Base-by-base conservation (phyloP, 768 basidiomycete species). In the Auriculariales sp. region DNA sequence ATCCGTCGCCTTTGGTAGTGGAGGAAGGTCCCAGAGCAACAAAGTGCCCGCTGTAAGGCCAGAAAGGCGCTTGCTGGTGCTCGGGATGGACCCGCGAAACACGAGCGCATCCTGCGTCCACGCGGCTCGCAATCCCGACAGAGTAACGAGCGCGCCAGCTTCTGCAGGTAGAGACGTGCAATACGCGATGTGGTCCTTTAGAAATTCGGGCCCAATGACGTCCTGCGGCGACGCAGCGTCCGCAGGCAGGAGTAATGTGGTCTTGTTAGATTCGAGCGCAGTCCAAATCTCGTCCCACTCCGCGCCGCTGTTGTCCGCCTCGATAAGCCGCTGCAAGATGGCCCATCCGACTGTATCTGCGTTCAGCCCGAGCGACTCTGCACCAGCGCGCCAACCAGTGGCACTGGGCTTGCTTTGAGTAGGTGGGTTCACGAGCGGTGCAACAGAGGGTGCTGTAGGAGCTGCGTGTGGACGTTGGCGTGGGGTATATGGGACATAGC, bases 151-250 rank as follows among this genome's bases (percentile, higher is more conserved):
- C 28, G 74, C 72, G 3, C 74, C 69, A 44, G 68, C 61, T 42
- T 53, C 35, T 36, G 57, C 60, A 22, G 70, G 65, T 1, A 14
- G 69, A 59, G 1, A 68, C 69, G 47, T 85, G 56, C 72, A 79
- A 28, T 90, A 70, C 28, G 78, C 67, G 50, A 94, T 63, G 60
- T 99, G 94, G 58, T 95, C 91, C 59, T 77, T 79, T 28, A 95
- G 67, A 50, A 92, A 79, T 2, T 89, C 83, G 0, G 78, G 65
- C 0, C 83, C 83, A 47, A 90, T 71, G 46, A 68, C 68, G 15
- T 77, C 73, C 17, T 73, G 68, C 12, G 70, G 61, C 2, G 74
- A 67, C 4, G 67, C 59, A 39, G 73, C 69, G 46, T 86, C 83
- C 2, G 77, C 61, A 1, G 93, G 93, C 1, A 97, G 70, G 14